A percentile compares a stretch with the other conserved stretches of the same genome.
phyloP scores from a whole-genome alignment of 306 rosid species.

The Nissolia schottii region DNA sequence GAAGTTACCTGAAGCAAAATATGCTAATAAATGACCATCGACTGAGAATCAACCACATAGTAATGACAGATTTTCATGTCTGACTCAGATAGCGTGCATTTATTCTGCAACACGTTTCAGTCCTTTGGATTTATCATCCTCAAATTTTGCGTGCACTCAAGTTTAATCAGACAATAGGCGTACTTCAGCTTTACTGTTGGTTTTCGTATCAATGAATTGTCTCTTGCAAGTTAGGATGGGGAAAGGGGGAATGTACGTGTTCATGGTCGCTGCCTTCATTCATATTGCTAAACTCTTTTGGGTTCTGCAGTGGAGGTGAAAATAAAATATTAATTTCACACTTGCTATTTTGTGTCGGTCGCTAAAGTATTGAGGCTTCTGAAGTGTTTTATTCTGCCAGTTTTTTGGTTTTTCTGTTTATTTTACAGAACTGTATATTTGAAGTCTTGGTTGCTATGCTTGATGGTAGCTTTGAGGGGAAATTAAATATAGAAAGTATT shows the following conservation, averaged over 20 bases:
- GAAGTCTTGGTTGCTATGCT: neutral
- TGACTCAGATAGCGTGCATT: conserved; percentile 20
- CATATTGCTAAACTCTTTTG: conserved; percentile 2
- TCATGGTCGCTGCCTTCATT: conserved; percentile 8
- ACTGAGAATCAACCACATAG: neutral
- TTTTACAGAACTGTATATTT: neutral
- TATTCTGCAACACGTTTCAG: neutral
- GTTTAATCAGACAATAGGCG: neutral
- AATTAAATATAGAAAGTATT: neutral
- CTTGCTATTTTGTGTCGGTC: neutral
- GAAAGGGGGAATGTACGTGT: neutral
- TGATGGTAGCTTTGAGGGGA: neutral
- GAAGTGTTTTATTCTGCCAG: conserved; percentile 3
- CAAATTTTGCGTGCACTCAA: conserved; percentile 14
- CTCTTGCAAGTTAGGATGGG: neutral
- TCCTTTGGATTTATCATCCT: conserved; percentile 20
- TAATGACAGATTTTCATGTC: neutral
- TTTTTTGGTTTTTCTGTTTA: neutral
- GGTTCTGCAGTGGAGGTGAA: neutral
- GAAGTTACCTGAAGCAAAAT: neutral
- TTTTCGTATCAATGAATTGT: conserved; percentile 11
- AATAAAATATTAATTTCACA: conserved; percentile 3
- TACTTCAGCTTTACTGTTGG: conserved; percentile 18
- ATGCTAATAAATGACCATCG: neutral
- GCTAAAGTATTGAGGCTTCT: conserved; percentile 7